Evolutionary conservation across 441 rosid genomes (phyloP).

Genomic region (Pelargonium cotyledonis): DNA sequence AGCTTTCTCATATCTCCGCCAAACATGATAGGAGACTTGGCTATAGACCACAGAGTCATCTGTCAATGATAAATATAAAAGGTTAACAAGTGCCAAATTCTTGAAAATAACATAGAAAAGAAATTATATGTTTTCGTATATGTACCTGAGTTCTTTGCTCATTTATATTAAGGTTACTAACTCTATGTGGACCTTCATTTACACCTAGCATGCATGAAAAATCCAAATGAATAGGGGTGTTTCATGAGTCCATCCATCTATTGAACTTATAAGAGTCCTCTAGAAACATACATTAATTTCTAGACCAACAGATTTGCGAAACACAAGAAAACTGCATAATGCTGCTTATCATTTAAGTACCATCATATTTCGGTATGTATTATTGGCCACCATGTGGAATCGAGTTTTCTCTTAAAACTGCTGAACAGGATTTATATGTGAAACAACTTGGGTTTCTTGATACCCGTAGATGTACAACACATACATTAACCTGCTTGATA

Average conservation of each 20-base stretch:
- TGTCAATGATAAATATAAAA: conserved; percentile 22
- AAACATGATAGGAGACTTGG: conserved; percentile 90
- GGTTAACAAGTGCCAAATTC: conserved; percentile 9
- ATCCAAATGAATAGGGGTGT: neutral
- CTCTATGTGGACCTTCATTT: conserved; percentile 76
- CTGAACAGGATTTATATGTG: too few species aligned
- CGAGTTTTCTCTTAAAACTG: too few species aligned
- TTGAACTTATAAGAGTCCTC: too few species aligned
- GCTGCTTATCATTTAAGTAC: too few species aligned
- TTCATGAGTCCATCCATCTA: neutral
- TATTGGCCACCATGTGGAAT: too few species aligned
- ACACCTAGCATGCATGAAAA: conserved; percentile 39
- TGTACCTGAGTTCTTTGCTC: conserved; percentile 82
- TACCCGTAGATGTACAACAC: too few species aligned
- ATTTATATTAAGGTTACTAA: conserved; percentile 43
- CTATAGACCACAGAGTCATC: conserved; percentile 95
- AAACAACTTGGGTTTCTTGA: too few species aligned
- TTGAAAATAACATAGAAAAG: neutral
- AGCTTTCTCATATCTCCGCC: conserved; percentile 88
- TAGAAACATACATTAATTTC: too few species aligned
- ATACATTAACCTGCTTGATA: too few species aligned
- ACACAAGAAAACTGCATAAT: too few species aligned
- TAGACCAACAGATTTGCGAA: too few species aligned
- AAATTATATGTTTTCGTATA: neutral
- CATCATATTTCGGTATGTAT: too few species aligned